A percentile compares a stretch with the other conserved stretches of the same genome.
Conservation (phyloP, 768 basidiomycete species). For the Tricholoma hemisulphureum region DNA sequence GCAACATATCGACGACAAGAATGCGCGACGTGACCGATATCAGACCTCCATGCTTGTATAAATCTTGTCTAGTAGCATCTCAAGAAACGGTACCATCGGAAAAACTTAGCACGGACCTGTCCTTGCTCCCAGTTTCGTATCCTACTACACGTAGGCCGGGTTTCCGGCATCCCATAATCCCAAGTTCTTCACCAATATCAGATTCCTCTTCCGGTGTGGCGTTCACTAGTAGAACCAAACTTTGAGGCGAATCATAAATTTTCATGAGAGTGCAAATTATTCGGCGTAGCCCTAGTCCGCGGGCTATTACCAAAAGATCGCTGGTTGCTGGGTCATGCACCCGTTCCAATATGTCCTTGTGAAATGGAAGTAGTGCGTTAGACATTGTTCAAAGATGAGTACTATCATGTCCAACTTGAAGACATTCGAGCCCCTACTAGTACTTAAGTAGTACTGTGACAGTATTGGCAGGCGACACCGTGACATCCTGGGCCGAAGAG, state of each 20-base stretch:
- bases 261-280: constrained; percentile 86
- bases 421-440: neutral
- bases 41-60: constrained; percentile 87
- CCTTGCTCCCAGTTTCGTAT: constrained; percentile 75
- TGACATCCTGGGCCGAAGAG: neutral
- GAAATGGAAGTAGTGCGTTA: constrained; percentile 59
- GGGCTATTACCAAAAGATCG: constrained; percentile 77
- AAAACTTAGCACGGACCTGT: constrained; percentile 52
- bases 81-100: neutral
- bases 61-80: constrained; percentile 55
- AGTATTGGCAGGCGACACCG: no score
- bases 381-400: constrained; percentile 34
- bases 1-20: constrained; percentile 91
- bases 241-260: constrained; percentile 86
- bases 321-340: constrained; percentile 73
- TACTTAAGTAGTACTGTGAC: neutral
- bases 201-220: constrained; percentile 84
- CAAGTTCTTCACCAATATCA: constrained; percentile 89
- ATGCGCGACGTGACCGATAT: constrained; percentile 93
- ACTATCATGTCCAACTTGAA: neutral
- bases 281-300: constrained; percentile 85
- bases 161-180: constrained; percentile 85
- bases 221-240: constrained; percentile 81
- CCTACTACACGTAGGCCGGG: constrained; percentile 82
- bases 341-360: constrained; percentile 62